These are phyloP conservation scores for Plenodomus lindquistii DNA, from an alignment of 2,329 filamentous ascomycete species.

Conservation along the genomic window DNA sequence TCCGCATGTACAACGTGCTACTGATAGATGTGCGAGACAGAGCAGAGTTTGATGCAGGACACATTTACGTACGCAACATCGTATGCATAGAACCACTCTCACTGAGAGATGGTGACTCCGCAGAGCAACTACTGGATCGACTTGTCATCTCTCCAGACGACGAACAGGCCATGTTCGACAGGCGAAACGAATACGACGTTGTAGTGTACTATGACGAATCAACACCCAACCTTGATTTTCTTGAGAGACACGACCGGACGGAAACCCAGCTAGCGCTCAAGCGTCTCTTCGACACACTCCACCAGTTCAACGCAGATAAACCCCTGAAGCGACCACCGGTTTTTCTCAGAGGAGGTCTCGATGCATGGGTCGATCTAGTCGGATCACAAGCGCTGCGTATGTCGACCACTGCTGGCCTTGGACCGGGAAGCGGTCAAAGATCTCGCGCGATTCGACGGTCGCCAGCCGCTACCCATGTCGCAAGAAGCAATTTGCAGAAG, in stretches of 20 bases:
- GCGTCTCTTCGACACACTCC: conserved; percentile 76
- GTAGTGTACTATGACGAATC: conserved; percentile 87
- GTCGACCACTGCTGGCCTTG: conserved; percentile 58
- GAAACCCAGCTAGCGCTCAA: conserved; percentile 60
- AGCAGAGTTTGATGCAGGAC: conserved; percentile 81
- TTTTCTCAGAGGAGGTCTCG: conserved; percentile 78
- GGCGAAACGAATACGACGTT: conserved; percentile 76
- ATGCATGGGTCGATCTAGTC: conserved; percentile 84
- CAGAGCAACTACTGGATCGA: conserved; percentile 67
- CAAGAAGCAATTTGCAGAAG: conserved; percentile 59
- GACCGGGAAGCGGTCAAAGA: conserved; percentile 51
- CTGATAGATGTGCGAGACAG: conserved; percentile 84
- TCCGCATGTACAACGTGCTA: conserved; percentile 70
- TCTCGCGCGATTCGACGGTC: conserved; percentile 57
- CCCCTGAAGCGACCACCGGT: conserved; percentile 74
- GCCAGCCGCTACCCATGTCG: conserved; percentile 56
- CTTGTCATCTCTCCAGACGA: conserved; percentile 70
- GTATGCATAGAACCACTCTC: conserved; percentile 90
- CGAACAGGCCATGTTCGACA: conserved; percentile 76
- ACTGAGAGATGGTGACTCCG: conserved; percentile 68
- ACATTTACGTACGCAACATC: conserved; percentile 80
- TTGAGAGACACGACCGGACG: conserved; percentile 51
- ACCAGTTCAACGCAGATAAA: conserved; percentile 80
- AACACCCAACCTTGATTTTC: conserved; percentile 62
- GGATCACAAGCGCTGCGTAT: conserved; percentile 67